Base-by-base conservation (phyloP, 345 rosid genomes). In the Salix brachista region DNA sequence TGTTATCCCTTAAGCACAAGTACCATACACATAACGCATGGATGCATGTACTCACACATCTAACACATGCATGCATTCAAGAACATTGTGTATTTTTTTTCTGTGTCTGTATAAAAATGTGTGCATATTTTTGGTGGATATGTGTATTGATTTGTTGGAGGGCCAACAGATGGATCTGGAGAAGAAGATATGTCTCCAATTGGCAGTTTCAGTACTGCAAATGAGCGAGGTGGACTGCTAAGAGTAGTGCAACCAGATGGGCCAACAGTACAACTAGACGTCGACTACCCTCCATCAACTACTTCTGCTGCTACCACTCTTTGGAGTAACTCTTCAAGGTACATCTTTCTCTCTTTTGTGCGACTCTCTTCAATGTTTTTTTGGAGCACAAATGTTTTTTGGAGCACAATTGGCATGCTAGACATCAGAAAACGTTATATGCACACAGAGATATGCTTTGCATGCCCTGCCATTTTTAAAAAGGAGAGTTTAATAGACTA, bases 301-400 rank as follows among this genome's bases (percentile, higher is more conserved):
- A 61, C 65, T 42, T 42, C 46, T 11, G 5, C 85, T 73, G 81
- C 84, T 50, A 76, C 79, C 23, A 83, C 89, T 76, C 86, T 86
- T 5, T 91, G 97, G 95, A 88, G 91, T 76, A 91, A 92, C 82
- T 87, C 92, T 75, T 92, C 94, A 68, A 87, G 97, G 97, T 92
- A 88, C 39, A 36, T 52, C n/a, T 54, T 6, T 6, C 46, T 67
- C 75, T 16, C 21, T 25, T 75, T n/a, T 65, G 19, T 48, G 0
- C 46, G 21, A 54, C 62, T 69, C 21, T 34, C 61, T 54, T 21
- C 67, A 28, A 23, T 9, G 26, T 18, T 68, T 17, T 34, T 62
- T 62, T 1, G 30, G 36, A 0, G 1, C 14, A 4, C 30, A 62
- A 14, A 25, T 60, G 21, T 9, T 60, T 60, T 62, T 62, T 11